phyloP scores from a whole-genome alignment of 2,329 filamentous ascomycete genomes.

The Verticillium albo-atrum region DNA sequence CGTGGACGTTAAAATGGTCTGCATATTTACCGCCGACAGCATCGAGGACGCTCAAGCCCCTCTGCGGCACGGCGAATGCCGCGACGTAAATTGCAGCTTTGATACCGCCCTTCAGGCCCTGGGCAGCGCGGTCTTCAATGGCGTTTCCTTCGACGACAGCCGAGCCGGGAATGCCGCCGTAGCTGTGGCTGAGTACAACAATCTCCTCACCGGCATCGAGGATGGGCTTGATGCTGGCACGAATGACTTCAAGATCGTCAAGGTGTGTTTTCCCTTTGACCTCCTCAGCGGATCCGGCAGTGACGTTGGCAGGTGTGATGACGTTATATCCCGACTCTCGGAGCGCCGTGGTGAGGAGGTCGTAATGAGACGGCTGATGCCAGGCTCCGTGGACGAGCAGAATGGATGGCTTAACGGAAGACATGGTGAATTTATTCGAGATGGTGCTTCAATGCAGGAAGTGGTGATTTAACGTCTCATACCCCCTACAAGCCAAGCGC shows the following conservation, averaged over 20 bases:
- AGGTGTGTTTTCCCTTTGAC: neutral
- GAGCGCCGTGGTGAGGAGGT: neutral
- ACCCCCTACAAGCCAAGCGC: too few relatives aligned
- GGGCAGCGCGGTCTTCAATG: conserved; percentile 16
- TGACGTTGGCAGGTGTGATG: neutral
- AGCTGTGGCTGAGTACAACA: conserved; percentile 16
- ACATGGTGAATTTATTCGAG: neutral
- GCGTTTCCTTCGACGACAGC: conserved; percentile 18
- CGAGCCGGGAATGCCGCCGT: conserved; percentile 24
- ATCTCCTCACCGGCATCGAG: conserved; percentile 5
- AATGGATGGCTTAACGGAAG: neutral
- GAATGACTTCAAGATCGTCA: neutral
- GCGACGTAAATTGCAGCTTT: conserved; percentile 21
- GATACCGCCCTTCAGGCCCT: conserved; percentile 21
- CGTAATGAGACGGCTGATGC: neutral
- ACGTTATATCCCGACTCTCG: neutral
- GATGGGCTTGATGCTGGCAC: neutral
- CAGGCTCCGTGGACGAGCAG: neutral
- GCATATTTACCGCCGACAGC: neutral
- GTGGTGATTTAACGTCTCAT: rapidly evolving
- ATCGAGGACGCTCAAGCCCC: neutral
- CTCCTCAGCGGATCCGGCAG: neutral
- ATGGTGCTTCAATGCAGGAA: neutral
- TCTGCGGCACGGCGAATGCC: conserved; percentile 16
- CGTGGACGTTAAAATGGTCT: neutral